Conservation (phyloP, 371 early-diverging fungal genomes). For the Phascolomyces articulosus region DNA sequence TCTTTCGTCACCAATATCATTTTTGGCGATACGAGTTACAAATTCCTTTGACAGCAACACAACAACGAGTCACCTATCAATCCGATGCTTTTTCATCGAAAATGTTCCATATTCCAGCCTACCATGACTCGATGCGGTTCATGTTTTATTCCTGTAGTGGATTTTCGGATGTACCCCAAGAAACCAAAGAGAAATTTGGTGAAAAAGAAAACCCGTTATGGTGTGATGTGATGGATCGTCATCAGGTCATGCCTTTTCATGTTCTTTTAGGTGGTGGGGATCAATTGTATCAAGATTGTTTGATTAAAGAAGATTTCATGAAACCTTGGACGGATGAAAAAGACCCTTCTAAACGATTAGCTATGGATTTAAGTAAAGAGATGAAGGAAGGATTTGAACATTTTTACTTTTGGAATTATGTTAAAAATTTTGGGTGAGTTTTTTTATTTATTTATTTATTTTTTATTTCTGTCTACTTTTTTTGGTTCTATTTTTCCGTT, state of each 20-base stretch:
- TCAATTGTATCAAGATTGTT: slow-evolving; percentile 71
- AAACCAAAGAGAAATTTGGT: slow-evolving; percentile 34
- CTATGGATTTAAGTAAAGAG: slow-evolving; percentile 46
- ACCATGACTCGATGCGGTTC: slow-evolving; percentile 50
- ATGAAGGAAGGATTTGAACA: slow-evolving; percentile 62
- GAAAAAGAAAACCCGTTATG: slow-evolving; percentile 70
- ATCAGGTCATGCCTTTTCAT: slow-evolving; percentile 70
- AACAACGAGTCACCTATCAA: slow-evolving; percentile 28
- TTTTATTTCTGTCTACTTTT: no score
- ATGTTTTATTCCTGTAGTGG: slow-evolving; percentile 75
- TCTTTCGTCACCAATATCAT: slow-evolving; percentile 28
- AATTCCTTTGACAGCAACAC: slow-evolving; percentile 24
- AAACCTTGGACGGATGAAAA: slow-evolving; percentile 41
- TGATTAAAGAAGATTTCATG: slow-evolving; percentile 45
- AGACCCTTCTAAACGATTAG: slow-evolving; percentile 32
- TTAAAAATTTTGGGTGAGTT: slow-evolving; percentile 65
- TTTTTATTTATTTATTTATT: no score
- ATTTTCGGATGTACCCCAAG: slow-evolving; percentile 61
- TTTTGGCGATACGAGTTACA: slow-evolving; percentile 41
- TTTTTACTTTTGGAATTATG: slow-evolving; percentile 81
- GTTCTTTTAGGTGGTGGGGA: slow-evolving; percentile 86
- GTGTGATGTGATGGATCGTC: slow-evolving; percentile 76
- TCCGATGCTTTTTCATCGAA: slow-evolving; percentile 15
- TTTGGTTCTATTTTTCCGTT: no score
- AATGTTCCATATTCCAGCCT: slow-evolving; percentile 41